Conservation (phyloP, 2,329 filamentous ascomycete genomes). For the Arachnomyces sp. region DNA sequence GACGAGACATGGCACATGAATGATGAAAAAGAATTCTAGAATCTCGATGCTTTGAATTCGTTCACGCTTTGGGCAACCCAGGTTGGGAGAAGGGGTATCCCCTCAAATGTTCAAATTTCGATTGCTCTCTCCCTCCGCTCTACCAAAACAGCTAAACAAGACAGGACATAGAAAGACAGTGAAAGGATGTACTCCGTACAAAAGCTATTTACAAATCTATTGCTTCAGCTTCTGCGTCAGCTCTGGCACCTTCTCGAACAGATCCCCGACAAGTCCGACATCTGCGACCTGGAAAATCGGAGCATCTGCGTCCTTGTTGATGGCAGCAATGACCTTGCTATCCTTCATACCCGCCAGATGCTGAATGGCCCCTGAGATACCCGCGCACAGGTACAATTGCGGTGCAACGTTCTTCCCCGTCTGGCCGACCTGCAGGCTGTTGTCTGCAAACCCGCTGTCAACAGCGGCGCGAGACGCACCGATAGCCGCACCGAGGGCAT, state of each 20-base stretch:
- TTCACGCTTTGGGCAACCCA: too few relatives aligned
- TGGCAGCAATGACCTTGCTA: constrained; percentile 97
- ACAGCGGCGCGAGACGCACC: constrained; percentile 92
- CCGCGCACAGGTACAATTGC: constrained; percentile 87
- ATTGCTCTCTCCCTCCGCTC: too few relatives aligned
- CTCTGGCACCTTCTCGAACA: constrained; percentile 94
- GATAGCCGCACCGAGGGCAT: constrained; percentile 88
- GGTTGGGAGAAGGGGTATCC: too few relatives aligned
- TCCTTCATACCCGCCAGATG: constrained; percentile 99
- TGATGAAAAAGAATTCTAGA: too few relatives aligned
- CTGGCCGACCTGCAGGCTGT: constrained; percentile 95
- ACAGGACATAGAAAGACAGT: too few relatives aligned
- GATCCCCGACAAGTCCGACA: constrained; percentile 86
- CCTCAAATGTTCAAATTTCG: too few relatives aligned
- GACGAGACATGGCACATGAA: not conserved
- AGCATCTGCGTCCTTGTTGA: constrained; percentile 96
- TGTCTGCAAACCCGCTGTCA: constrained; percentile 95
- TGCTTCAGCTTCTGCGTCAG: constrained; percentile 88
- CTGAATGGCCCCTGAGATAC: constrained; percentile 95
- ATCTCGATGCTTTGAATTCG: too few relatives aligned
- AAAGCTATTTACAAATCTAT: constrained; percentile 4
- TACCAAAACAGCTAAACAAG: too few relatives aligned
- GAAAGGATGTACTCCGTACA: too few relatives aligned
- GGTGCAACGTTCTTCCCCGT: constrained; percentile 98
- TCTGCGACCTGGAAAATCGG: constrained; percentile 98